Percentiles rank a stretch among this genome's conserved stretches.
Conservation (phyloP, 768 basidiomycete species). For the Tephrocybe sp. region DNA sequence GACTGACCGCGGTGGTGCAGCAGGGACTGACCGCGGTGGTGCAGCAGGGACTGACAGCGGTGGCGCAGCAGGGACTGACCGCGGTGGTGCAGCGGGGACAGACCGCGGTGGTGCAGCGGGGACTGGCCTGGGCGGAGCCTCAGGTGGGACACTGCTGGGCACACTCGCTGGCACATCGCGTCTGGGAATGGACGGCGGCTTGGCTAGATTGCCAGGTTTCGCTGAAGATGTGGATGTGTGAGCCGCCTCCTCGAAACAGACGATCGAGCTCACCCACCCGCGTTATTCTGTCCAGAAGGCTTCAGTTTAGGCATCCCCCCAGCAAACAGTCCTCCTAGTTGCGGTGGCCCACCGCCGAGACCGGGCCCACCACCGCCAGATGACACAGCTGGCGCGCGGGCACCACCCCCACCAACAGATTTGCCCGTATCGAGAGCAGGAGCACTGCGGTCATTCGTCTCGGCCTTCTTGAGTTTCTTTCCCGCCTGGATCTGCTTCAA, state of each 20-base stretch:
- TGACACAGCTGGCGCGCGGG: slow-evolving; percentile 34
- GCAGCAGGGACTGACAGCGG: slow-evolving; percentile 13
- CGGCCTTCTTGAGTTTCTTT: slow-evolving; percentile 77
- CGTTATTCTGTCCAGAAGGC: slow-evolving; percentile 64
- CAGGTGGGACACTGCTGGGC: background rate
- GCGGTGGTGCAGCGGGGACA: background rate
- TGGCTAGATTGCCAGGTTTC: slow-evolving; percentile 63
- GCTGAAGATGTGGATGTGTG: slow-evolving; percentile 37
- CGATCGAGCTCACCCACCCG: slow-evolving; percentile 40
- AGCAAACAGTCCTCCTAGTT: slow-evolving; percentile 83
- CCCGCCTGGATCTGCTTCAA: slow-evolving; percentile 83
- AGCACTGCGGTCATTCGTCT: slow-evolving; percentile 80
- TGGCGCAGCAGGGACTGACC: slow-evolving; percentile 23
- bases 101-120: background rate
- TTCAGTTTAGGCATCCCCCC: slow-evolving; percentile 92
- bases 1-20: too few relatives aligned
- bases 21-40: too few relatives aligned
- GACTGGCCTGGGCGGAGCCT: background rate
- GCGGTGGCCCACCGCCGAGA: slow-evolving; percentile 55
- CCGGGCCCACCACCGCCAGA: slow-evolving; percentile 25
- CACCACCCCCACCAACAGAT: slow-evolving; percentile 42
- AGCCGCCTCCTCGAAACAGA: background rate
- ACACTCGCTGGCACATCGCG: slow-evolving; percentile 31
- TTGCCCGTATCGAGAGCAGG: slow-evolving; percentile 54
- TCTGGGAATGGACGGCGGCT: slow-evolving; percentile 65